Conservation (phyloP, 2,329 filamentous ascomycete species). For the Teratosphaeriaceae sp. region DNA sequence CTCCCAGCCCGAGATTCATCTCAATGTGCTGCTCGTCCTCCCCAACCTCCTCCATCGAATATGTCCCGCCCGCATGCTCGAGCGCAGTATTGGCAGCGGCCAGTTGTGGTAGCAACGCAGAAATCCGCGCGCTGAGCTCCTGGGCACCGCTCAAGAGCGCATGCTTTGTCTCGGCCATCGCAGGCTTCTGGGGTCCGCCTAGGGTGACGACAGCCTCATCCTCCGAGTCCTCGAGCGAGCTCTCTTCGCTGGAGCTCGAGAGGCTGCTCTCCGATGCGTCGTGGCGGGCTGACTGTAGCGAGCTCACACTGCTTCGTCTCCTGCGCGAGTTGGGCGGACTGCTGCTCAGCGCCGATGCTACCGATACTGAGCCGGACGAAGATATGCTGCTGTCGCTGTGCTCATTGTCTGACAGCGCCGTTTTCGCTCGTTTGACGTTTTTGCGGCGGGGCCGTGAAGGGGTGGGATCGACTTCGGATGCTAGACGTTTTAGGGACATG, state of each 20-base stretch:
- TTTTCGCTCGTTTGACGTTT: constrained; percentile 1
- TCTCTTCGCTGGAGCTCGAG: constrained; percentile 11
- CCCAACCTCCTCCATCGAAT: constrained; percentile 27
- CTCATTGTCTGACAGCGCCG: neutral
- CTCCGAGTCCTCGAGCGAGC: constrained; percentile 1
- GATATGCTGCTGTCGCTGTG: constrained; percentile 8
- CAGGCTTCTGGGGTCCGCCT: constrained; percentile 13
- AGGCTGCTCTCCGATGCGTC: constrained; percentile 8
- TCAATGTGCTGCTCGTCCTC: constrained; percentile 29
- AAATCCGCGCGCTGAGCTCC: constrained; percentile 21
- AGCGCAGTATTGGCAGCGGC: constrained; percentile 26
- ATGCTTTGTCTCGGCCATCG: constrained; percentile 10
- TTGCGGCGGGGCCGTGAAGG: neutral
- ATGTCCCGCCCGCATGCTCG: constrained; percentile 14
- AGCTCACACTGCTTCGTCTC: constrained; percentile 6
- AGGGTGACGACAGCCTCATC: constrained; percentile 9
- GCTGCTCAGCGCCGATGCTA: constrained; percentile 7
- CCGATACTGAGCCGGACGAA: constrained; percentile 7
- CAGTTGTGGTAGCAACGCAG: constrained; percentile 26
- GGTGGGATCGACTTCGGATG: neutral
- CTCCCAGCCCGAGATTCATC: constrained; percentile 30
- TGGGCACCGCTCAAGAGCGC: constrained; percentile 13
- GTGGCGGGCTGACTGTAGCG: neutral
- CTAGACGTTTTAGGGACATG: constrained; percentile 6
- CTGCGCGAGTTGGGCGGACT: constrained; percentile 4